Conservation (phyloP, 2,329 filamentous ascomycete genomes). For the Davidsoniella neocaledoniae region DNA sequence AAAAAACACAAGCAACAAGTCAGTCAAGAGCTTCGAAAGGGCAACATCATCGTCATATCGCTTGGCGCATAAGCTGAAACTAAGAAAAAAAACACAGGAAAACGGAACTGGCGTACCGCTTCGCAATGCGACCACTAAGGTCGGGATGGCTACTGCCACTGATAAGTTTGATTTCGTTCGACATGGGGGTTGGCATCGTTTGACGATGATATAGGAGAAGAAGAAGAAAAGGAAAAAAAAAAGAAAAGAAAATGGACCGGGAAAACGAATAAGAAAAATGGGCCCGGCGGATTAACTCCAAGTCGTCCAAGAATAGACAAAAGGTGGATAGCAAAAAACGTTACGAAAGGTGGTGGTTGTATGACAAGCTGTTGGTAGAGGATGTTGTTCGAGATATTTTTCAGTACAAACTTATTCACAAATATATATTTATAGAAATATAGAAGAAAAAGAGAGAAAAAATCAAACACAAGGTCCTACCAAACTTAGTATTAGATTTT, state of each 20-base stretch:
- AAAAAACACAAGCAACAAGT: constrained; percentile 15
- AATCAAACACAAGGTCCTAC: not conserved
- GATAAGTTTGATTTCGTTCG: constrained; percentile 36
- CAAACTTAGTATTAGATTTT: not conserved
- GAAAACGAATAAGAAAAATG: not conserved
- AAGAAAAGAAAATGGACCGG: not conserved
- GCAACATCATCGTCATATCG: constrained; percentile 1
- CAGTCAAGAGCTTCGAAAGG: not conserved
- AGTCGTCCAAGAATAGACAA: not conserved
- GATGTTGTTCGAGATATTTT: too few species aligned
- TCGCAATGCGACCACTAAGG: constrained; percentile 29
- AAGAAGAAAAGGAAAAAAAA: not conserved
- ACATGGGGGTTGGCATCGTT: constrained; percentile 21
- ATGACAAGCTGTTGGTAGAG: too few species aligned
- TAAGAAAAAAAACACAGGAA: too few species aligned
- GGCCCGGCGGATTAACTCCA: not conserved
- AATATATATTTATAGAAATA: not conserved
- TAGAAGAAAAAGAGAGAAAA: not conserved
- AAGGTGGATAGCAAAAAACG: not conserved
- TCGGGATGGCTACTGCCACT: constrained; percentile 32
- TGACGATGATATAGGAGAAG: not conserved
- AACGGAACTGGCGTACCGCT: constrained; percentile 21
- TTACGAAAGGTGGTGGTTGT: not conserved
- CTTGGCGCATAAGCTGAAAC: not conserved
- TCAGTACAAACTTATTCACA: not conserved